These are phyloP conservation scores for Brettanomyces sp. DNA, from an alignment of 805 yeast genomes.

Conservation along the genomic window DNA sequence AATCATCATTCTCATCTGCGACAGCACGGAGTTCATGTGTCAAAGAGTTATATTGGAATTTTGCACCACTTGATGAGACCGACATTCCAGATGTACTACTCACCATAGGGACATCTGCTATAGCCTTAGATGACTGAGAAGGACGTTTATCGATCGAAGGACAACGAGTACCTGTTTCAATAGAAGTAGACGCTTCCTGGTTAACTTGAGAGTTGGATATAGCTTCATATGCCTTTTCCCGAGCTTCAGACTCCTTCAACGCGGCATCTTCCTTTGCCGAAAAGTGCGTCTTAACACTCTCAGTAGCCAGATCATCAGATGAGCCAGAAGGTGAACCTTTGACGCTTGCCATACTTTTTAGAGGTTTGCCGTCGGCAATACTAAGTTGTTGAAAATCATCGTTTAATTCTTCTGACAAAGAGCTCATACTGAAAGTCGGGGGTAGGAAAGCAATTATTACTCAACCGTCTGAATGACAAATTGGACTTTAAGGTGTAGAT, in stretches of 20 bases:
- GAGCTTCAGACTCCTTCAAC: constrained; percentile 60
- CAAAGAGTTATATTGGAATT: constrained; percentile 20
- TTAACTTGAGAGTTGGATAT: constrained; percentile 13
- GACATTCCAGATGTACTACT: not conserved
- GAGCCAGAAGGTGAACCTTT: too few relatives aligned
- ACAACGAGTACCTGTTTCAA: constrained; percentile 8
- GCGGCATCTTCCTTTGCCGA: constrained; percentile 57
- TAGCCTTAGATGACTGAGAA: constrained; percentile 22
- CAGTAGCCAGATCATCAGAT: not conserved
- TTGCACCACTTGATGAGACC: constrained; percentile 3
- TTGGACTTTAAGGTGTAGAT: too few relatives aligned
- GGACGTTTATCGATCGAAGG: constrained; percentile 20
- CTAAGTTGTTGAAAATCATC: too few relatives aligned
- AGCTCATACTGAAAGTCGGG: too few relatives aligned
- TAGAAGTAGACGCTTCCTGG: constrained; percentile 16
- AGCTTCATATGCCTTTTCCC: constrained; percentile 48
- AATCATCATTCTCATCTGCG: constrained; percentile 6
- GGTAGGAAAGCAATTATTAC: too few relatives aligned
- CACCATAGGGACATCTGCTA: not conserved
- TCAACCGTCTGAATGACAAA: too few relatives aligned
- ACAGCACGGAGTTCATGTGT: constrained; percentile 13
- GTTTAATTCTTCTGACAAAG: too few relatives aligned
- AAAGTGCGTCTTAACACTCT: constrained; percentile 35
- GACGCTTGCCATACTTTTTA: too few relatives aligned
- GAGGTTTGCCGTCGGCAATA: too few relatives aligned